These are phyloP conservation scores for Atkinsonella hypoxylon DNA, from an alignment of 2,329 filamentous ascomycete species.

Conservation along the genomic window DNA sequence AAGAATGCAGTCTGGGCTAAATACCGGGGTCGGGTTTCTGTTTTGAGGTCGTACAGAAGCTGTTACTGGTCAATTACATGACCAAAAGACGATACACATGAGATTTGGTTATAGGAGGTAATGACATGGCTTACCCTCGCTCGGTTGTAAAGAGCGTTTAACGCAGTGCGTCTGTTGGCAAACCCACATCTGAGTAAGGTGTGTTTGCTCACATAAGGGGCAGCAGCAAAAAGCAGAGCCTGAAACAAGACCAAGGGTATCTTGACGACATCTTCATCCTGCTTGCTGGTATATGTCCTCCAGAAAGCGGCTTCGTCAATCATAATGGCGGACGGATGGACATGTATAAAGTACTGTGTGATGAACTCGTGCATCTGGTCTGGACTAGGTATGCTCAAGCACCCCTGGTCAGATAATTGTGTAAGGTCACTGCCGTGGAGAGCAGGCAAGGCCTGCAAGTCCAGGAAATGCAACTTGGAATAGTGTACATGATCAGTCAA, in stretches of 20 bases:
- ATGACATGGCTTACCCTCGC: neutral
- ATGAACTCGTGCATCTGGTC: neutral
- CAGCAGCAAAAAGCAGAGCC: neutral
- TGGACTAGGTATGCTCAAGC: neutral
- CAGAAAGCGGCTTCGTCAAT: constrained; percentile 1
- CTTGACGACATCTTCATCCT: neutral
- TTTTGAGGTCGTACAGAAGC: neutral
- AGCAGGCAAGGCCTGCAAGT: neutral
- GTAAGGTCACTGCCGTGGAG: neutral
- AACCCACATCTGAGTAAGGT: neutral
- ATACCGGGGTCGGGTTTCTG: neutral
- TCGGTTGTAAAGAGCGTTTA: neutral
- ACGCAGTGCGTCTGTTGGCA: neutral
- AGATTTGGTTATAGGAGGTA: too few species aligned
- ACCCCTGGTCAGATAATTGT: neutral
- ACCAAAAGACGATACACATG: too few species aligned
- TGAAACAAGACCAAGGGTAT: neutral
- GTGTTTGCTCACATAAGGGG: neutral
- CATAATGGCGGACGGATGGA: neutral
- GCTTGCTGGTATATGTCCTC: neutral
- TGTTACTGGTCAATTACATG: neutral
- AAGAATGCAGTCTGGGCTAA: neutral
- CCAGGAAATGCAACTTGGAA: neutral
- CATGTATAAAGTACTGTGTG: neutral
- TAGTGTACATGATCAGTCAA: neutral